Evolutionary conservation across 805 yeast species (phyloP), one percentile per base, ranked within the genome.

Genomic region (Candida maesae): DNA sequence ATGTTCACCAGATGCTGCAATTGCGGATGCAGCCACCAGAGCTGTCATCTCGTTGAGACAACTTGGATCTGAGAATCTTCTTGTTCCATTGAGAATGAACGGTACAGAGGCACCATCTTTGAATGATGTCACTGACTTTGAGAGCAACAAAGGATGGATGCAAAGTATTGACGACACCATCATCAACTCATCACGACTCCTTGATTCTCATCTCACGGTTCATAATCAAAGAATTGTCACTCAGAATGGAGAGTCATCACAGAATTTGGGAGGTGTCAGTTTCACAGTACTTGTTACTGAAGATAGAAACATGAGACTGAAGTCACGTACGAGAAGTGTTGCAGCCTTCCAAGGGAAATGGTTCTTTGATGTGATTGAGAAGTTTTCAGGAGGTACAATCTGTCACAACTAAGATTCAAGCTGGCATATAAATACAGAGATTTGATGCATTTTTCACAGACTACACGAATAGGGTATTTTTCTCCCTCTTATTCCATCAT

Each of bases 1-100:
- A 44, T 76, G 83, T 51, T 79, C 87, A 0, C 74, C 78, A 14
- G 93, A 84, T 56, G 81, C 80, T 2, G 75, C 82, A 4, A 79
- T 84, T 15, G 77, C 87, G 2, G 93, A 84, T 57, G 82, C 89
- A 2, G 91, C 91, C 0, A 83, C 91, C 0, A 64, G 95, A 38
- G 84, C 89, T 1, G 89, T 84, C 6, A 81, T 84, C 4, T 81
- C 84, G 6, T 71, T 83, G 30, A 67, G 90, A 45, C 89, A 82
- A 52, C 63, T 84, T 38, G 79, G 78, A 50, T 57, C 70, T 15
- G 79, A 81, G 33, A 67, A 70, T 35, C 73, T 71, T 37, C 67
- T 82, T 28, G 45, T 78, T 25, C 84, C 88, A 2, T 61, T 81
- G 44, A 68, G 86, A 51, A 79, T 81, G 50, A 83, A 84, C 52